Conservation (phyloP, 441 rosid species). For the Eutrema salsugineum region DNA sequence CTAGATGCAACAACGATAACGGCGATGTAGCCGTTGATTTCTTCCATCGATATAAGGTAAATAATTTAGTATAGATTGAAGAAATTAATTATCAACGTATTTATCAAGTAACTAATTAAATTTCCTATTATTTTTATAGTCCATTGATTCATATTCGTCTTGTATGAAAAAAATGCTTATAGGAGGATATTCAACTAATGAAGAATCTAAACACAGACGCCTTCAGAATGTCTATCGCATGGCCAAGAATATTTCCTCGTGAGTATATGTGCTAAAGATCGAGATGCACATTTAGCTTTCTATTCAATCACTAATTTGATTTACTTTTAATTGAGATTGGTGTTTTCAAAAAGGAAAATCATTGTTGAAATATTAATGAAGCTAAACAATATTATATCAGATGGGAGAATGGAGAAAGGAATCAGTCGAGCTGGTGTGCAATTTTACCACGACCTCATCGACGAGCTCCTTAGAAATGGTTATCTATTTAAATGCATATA, state of each 20-base stretch:
- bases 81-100: no score
- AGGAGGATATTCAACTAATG: slow-evolving; percentile 33
- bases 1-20: background rate
- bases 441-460: slow-evolving; percentile 29
- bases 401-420: slow-evolving; percentile 32
- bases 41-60: slow-evolving; percentile 35
- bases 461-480: slow-evolving; percentile 26
- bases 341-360: no score
- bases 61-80: background rate
- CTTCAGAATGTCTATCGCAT: slow-evolving; percentile 30
- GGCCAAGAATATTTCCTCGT: slow-evolving; percentile 36
- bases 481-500: no score
- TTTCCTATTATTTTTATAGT: no score
- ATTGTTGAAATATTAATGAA: no score
- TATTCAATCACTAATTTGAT: background rate
- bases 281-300: background rate
- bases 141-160: no score
- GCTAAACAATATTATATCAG: no score
- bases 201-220: slow-evolving; percentile 28
- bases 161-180: background rate
- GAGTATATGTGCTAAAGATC: background rate
- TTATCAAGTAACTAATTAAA: no score
- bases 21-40: slow-evolving; percentile 35
- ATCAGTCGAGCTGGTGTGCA: slow-evolving; percentile 13
- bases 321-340: background rate